Evolutionary conservation across 345 rosid species (phyloP).

Genomic region (Rhizophora mangle): DNA sequence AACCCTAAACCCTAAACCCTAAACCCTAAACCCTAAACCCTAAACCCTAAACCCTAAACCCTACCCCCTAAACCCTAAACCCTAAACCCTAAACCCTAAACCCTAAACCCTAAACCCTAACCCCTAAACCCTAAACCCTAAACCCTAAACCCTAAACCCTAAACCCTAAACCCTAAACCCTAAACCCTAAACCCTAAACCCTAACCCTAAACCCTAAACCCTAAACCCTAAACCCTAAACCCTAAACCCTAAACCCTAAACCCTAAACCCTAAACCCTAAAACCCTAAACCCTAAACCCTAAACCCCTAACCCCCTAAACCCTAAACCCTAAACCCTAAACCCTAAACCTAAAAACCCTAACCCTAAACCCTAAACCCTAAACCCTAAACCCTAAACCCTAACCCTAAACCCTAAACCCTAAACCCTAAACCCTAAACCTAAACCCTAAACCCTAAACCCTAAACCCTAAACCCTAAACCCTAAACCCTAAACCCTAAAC

Average conservation of each 20-base stretch:
- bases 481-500: slow-evolving; percentile 24
- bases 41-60: too few species aligned
- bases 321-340: slow-evolving; percentile 29
- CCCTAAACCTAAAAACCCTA: slow-evolving; percentile 21
- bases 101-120: too few species aligned
- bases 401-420: slow-evolving; percentile 21
- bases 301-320: slow-evolving; percentile 28
- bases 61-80: too few species aligned
- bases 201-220: too few species aligned
- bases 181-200: too few species aligned
- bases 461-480: slow-evolving; percentile 23
- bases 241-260: slow-evolving; percentile 22
- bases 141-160: too few species aligned
- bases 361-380: slow-evolving; percentile 22
- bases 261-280: slow-evolving; percentile 23
- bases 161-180: too few species aligned
- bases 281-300: slow-evolving; percentile 22
- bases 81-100: too few species aligned
- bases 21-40: too few species aligned
- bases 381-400: slow-evolving; percentile 19
- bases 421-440: slow-evolving; percentile 20
- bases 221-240: background rate
- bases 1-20: too few species aligned
- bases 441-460: slow-evolving; percentile 10
- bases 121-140: too few species aligned